These are phyloP conservation scores for Bretschneidera sinensis DNA, from an alignment of 345 rosid genomes.

Conservation along the genomic window DNA sequence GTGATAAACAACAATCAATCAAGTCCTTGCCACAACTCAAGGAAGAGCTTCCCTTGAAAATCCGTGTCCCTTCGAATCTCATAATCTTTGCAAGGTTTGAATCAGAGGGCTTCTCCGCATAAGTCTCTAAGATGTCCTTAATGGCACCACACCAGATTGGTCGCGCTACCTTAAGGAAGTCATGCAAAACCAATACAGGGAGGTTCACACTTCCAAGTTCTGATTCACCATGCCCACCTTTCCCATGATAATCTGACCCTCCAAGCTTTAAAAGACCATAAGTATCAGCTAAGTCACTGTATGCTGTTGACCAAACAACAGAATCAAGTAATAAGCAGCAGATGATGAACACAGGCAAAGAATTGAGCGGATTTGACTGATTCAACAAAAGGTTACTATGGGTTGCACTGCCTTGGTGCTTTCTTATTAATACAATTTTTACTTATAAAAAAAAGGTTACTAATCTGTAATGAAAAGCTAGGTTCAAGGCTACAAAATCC, in stretches of 20 bases:
- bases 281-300: slow-evolving; percentile 72
- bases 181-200: slow-evolving; percentile 52
- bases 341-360: not conserved
- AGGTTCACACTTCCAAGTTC: slow-evolving; percentile 81
- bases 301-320: slow-evolving; percentile 40
- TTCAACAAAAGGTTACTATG: too few species aligned
- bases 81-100: slow-evolving; percentile 50
- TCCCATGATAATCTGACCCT: slow-evolving; percentile 93
- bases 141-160: slow-evolving; percentile 83
- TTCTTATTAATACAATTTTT: too few species aligned
- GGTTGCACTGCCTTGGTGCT: too few species aligned
- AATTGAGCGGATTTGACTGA: not conserved
- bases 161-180: slow-evolving; percentile 70
- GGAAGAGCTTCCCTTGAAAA: slow-evolving; percentile 38
- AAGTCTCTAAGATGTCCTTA: slow-evolving; percentile 38
- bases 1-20: slow-evolving; percentile 48
- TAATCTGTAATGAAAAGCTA: too few species aligned
- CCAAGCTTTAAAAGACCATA: slow-evolving; percentile 80
- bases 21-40: slow-evolving; percentile 49
- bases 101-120: slow-evolving; percentile 64
- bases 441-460: too few species aligned
- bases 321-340: not conserved
- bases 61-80: slow-evolving; percentile 43
- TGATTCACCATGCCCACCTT: slow-evolving; percentile 74
- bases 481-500: too few species aligned